These are phyloP conservation scores for Globisporangium cylindrosporum DNA, from an alignment of 352 stramenopile species.

Conservation along the genomic window DNA sequence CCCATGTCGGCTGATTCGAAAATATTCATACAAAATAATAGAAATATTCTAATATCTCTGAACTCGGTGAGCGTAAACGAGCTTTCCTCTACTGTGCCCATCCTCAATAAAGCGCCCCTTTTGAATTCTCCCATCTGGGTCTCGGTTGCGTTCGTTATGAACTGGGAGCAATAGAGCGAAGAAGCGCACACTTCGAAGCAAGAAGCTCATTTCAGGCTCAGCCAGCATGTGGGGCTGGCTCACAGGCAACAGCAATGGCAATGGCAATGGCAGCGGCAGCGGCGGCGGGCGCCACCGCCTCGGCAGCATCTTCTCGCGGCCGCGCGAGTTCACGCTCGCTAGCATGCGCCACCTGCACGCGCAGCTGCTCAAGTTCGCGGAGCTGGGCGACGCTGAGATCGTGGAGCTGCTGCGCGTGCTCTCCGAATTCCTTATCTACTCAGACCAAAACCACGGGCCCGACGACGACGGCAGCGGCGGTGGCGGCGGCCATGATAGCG, in stretches of 20 bases:
- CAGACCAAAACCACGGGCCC: constrained; percentile 67
- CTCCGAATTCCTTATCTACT: constrained; percentile 87
- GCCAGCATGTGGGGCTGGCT: constrained; percentile 45
- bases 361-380: constrained; percentile 52
- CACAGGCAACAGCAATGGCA: constrained; percentile 17
- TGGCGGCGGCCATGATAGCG: background rate
- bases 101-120: background rate
- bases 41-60: background rate
- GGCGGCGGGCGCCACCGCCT: constrained; percentile 15
- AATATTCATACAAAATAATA: background rate
- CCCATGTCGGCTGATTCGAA: background rate
- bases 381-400: constrained; percentile 68
- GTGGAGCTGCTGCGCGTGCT: constrained; percentile 81
- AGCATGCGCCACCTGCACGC: constrained; percentile 77
- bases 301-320: constrained; percentile 20
- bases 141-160: constrained; percentile 1
- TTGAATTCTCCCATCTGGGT: background rate
- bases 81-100: background rate
- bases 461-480: constrained; percentile 8
- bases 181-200: background rate
- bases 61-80: background rate
- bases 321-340: constrained; percentile 58
- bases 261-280: constrained; percentile 2
- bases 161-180: background rate
- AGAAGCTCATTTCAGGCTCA: background rate